These are phyloP conservation scores for Calonectria naviculata DNA, from an alignment of 2,329 filamentous ascomycete genomes.

Conservation along the genomic window DNA sequence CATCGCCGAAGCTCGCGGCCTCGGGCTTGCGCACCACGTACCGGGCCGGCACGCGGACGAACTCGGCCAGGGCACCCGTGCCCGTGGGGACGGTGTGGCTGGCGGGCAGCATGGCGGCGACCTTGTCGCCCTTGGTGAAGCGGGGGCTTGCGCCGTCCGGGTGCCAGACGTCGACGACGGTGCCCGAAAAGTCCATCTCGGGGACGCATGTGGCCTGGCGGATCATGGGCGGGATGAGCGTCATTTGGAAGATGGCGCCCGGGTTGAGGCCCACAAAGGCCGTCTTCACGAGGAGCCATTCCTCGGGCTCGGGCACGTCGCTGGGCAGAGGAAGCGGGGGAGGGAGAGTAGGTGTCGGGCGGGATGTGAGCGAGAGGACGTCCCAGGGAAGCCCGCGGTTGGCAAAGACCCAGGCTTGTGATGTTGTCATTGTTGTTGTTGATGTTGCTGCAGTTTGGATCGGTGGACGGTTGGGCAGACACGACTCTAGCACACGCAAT, in stretches of 20 bases:
- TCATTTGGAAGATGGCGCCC: conserved; percentile 54
- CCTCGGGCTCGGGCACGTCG: conserved; percentile 39
- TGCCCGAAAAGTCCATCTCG: conserved; percentile 32
- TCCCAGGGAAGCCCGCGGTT: conserved; percentile 40
- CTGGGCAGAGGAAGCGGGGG: conserved; percentile 42
- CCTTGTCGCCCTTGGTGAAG: conserved; percentile 45
- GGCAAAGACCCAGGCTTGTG: conserved; percentile 44
- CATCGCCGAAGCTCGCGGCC: conserved; percentile 44
- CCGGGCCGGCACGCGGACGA: conserved; percentile 48
- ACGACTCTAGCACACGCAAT: not conserved
- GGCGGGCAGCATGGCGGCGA: conserved; percentile 53
- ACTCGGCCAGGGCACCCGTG: conserved; percentile 53
- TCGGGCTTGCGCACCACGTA: conserved; percentile 47
- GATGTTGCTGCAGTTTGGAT: not conserved
- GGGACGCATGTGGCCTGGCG: conserved; percentile 48
- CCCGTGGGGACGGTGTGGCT: conserved; percentile 46
- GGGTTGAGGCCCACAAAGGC: conserved; percentile 58
- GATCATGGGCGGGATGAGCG: conserved; percentile 51
- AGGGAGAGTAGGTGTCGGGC: conserved; percentile 37
- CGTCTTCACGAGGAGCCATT: conserved; percentile 54
- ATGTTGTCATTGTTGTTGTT: not conserved
- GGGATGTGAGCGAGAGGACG: conserved; percentile 39
- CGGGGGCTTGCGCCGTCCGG: conserved; percentile 26
- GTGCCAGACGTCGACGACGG: conserved; percentile 43
- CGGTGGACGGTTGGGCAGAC: not conserved